Conservation (phyloP, 2,329 filamentous ascomycete species). For the Gremmenia infestans region DNA sequence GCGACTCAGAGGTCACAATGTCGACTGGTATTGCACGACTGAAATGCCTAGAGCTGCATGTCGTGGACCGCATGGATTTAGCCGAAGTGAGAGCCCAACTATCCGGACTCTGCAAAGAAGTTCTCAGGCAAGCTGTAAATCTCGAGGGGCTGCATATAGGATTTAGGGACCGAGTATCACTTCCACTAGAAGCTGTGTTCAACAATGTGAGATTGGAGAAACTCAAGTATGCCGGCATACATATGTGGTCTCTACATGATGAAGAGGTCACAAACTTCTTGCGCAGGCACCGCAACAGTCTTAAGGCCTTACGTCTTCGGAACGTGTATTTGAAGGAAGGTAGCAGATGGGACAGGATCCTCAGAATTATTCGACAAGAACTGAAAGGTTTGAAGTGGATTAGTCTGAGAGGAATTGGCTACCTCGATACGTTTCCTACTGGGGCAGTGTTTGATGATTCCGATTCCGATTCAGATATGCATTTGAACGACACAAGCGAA, state of each 20-base stretch:
- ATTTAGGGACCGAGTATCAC: constrained; percentile 52
- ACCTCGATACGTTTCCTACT: constrained; percentile 34
- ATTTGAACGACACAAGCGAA: constrained; percentile 43
- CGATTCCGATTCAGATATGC: constrained; percentile 39
- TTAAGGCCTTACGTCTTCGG: constrained; percentile 55
- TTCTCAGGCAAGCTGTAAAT: constrained; percentile 55
- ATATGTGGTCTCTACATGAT: constrained; percentile 56
- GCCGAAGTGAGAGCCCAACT: constrained; percentile 50
- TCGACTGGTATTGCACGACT: constrained; percentile 50
- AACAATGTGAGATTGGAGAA: constrained; percentile 57
- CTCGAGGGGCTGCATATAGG: constrained; percentile 60
- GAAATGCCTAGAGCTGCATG: constrained; percentile 57
- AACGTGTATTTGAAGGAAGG: constrained; percentile 57
- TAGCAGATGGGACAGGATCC: constrained; percentile 56
- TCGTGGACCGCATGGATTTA: constrained; percentile 43
- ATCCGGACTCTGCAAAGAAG: constrained; percentile 49
- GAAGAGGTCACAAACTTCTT: constrained; percentile 56
- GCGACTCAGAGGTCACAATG: constrained; percentile 42
- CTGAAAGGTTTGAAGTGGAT: constrained; percentile 56
- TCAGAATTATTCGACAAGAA: constrained; percentile 49
- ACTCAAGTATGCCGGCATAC: constrained; percentile 58
- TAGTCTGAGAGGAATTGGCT: constrained; percentile 57
- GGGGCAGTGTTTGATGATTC: constrained; percentile 43
- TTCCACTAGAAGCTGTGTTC: constrained; percentile 57
- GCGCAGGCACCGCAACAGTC: constrained; percentile 47